phyloP scores from a whole-genome alignment of 1,139 yeast species.

The Saccharomycopsis phalli region DNA sequence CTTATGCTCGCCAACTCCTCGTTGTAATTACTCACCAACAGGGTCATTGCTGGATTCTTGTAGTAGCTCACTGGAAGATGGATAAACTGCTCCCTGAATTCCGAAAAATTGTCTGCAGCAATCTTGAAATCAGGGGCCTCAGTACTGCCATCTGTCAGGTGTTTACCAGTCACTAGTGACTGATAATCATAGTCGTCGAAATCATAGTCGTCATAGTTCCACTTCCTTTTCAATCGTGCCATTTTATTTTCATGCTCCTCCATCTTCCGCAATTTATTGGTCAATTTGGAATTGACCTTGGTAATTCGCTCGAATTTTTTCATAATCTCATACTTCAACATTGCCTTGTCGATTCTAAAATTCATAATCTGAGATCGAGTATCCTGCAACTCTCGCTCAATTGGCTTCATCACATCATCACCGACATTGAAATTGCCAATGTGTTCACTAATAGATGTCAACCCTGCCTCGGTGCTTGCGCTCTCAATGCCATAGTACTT shows the following conservation, averaged over 20 bases:
- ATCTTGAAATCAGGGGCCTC: too few species aligned
- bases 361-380: not conserved
- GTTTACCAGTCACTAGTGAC: not conserved
- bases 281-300: conserved; percentile 12
- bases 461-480: not conserved
- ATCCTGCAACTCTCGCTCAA: conserved; percentile 3
- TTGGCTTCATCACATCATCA: not conserved
- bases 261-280: conserved; percentile 21
- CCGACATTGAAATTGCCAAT: conserved; percentile 1
- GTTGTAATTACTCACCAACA: conserved; percentile 14
- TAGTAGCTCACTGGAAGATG: conserved; percentile 18
- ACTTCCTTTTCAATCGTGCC: conserved; percentile 31
- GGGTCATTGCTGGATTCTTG: conserved; percentile 13
- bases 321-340: conserved; percentile 8
- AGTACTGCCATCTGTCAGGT: not conserved
- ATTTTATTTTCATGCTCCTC: conserved; percentile 20
- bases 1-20: conserved; percentile 20
- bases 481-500: conserved; percentile 9
- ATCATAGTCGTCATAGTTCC: conserved; percentile 55
- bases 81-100: conserved; percentile 9
- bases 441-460: not conserved
- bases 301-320: conserved; percentile 17
- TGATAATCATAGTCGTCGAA: conserved; percentile 27
- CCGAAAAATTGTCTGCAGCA: conserved; percentile 30
- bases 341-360: conserved; percentile 7